Base-by-base conservation (phyloP, 2,329 filamentous ascomycete species). In the Venturia asperata region DNA sequence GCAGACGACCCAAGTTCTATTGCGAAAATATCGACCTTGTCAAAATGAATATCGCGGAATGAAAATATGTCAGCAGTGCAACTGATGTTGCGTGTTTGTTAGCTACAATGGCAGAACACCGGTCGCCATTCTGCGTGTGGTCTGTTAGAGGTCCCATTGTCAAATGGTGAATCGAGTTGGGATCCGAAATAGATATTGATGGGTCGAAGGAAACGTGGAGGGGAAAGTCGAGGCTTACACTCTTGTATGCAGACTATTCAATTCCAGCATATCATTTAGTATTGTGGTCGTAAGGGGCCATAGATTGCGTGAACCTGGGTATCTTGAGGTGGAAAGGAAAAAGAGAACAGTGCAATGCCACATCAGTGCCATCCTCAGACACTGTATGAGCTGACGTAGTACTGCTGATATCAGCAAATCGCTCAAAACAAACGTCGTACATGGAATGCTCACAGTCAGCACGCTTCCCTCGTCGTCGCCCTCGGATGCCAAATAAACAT, bases 401-500 rank as follows among this genome's bases (percentile, higher is more conserved):
- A 85, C 81, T 85, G 67, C 5, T 24, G 30, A 58, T 37, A 30
- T 61, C 21, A 30, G 24, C 24, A 21, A 21, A 19, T 61, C 21
- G n/a, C n/a, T 27, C 10, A 15, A n/a, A 9, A 42, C 7, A 19
- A 65, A 60, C 3, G 19, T 66, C 17, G 21, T n/a, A 21, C 4
- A 21, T 2, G 13, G 47, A 17, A 5, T 52, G 42, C 66, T 75
- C 77, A 91, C 89, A 58, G 90, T 93, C 65, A 94, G 80, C 39
- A 92, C 89, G 2, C 87, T 88, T 30, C 90, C 87, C 0, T 82
- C 83, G 1, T 81, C 82, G 71, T 87, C 86, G 66, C 91, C 89
- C 63, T 87, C 86, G 69, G 87, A 84, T 17, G 87, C 83, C 41
- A 94, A 81, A 70, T 92, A 94, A 2, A 94, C 91, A 72, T 94